phyloP scores from a whole-genome alignment of 805 yeast genomes.

The Suhomyces emberorum region DNA sequence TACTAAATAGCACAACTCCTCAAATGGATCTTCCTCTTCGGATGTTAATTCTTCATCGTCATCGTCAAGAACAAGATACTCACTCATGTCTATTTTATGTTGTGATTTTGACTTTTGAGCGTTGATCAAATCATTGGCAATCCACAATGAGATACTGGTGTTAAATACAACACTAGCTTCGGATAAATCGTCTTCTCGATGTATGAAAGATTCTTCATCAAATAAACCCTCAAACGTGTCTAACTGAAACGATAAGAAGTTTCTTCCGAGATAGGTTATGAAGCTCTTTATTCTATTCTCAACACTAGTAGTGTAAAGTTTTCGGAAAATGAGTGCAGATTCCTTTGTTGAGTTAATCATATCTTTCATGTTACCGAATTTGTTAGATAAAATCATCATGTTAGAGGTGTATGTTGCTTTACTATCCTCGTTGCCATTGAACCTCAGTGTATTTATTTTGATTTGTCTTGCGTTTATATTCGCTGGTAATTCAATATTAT shows the following conservation, averaged over 20 bases:
- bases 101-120: constrained; percentile 5
- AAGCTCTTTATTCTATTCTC: constrained; percentile 17
- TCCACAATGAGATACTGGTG: constrained; percentile 28
- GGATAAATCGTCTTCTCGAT: neutral
- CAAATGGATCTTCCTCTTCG: constrained; percentile 9
- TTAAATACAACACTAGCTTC: constrained; percentile 3
- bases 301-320: constrained; percentile 14
- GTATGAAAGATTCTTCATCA: constrained; percentile 3
- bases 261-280: constrained; percentile 6
- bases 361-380: constrained; percentile 8
- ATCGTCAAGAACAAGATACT: constrained; percentile 20
- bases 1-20: constrained; percentile 29
- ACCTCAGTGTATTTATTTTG: constrained; percentile 9
- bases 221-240: constrained; percentile 15
- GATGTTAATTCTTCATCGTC: constrained; percentile 5
- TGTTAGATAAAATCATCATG: constrained; percentile 12
- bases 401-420: constrained; percentile 12
- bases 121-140: constrained; percentile 20
- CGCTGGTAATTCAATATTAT: constrained; percentile 36
- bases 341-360: constrained; percentile 4
- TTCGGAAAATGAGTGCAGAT: constrained; percentile 9
- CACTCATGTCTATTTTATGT: constrained; percentile 25
- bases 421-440: neutral
- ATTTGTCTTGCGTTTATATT: constrained; percentile 32
- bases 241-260: neutral